Evolutionary conservation across 164 flowering plant genomes (phyloP), one percentile per base, ranked within the genome.

Genomic region (Aristolochia fimbriata): DNA sequence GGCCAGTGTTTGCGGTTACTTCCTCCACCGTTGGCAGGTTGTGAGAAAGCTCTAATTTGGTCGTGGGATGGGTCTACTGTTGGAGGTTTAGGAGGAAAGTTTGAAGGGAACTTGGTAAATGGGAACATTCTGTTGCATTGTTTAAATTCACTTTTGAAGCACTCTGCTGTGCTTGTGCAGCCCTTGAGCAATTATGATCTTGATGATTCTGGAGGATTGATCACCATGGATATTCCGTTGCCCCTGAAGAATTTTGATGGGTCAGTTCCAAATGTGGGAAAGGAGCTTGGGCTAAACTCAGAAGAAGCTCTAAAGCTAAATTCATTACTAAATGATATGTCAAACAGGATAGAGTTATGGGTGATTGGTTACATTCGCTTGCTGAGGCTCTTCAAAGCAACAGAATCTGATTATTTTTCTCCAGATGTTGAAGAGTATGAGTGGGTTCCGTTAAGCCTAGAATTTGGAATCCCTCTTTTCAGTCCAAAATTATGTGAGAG

Each of bases 21-120:
- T 74, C 99, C 99, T 70, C 96, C 88, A 47, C 99, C 99, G 43
- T 70, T 93, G 72, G 88, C 95, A 69, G 92, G 89, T 52, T 93
- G 97, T 74, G 86, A 83, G 66, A 93, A 88, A 74, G 99, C 99
- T 45, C 80, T 90, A 31, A 70, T 93, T 63, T 93, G 99, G 97
- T 85, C 97, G 52, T 93, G 99, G 99, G 99, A 93, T 83, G 89
- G 92, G 55, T 87, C 96, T 48, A 69, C 87, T 6, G 53, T 84
- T 62, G 98, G 96, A 67, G 99, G 97, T 16, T 71, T 93, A 68
- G 99, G 99, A 54, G 86, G 92, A 51, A 93, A 86, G 75, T 83
- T 81, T 77, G 96, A 88, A 70, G 99, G 99, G 20, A 86, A 83
- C 64, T 72, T 93, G 59, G 95, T 93, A 8, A 88, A 86, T 63